Evolutionary conservation across 768 basidiomycete genomes (phyloP), one percentile per base, ranked within the genome.

Genomic region (Agaricus subrufescens): DNA sequence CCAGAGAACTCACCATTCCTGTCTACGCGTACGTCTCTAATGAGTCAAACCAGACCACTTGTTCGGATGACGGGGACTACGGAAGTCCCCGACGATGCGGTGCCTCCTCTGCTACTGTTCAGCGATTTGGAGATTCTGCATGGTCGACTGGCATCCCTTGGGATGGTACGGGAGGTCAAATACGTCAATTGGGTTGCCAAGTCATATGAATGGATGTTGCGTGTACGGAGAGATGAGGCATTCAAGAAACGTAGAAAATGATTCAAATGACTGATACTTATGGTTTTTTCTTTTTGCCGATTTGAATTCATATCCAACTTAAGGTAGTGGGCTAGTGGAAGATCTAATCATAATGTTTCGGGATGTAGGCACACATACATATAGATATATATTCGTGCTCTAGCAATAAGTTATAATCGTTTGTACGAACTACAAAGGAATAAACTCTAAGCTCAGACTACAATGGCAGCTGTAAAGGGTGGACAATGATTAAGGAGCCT

Each of bases 21-120:
- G 27, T 84, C 84, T 5, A 84, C 83, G 2, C 81, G 83, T 27
- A 85, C 82, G 0, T 61, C 73, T 2, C 80, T 92, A 26, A 64
- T 67, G 14, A 83, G 23, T 19, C 10, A 75, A 0, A 63, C 73
- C 1, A 78, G 84, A 12, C 89, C 91, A 3, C 68, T 94, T 30
- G 87, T 96, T 23, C 84, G 90, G 23, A 73, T 91, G 61, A 82
- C 81, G 2, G 78, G 84, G 4, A 67, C 71, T 0, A 69, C 75
- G 2, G 81, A 83, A 15, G 75, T 87, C 3, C 79, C 82, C 1
- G 94, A 97, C 65, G 87, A 92, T 61, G 65, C 78, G 25, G 86
- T 97, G 5, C 90, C 94, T 0, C 94, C 94, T 0, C 67, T 94
- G 40, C 62, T 96, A 23, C 77, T 82, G 11, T 96, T 94, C 66